A percentile compares a stretch with the other conserved stretches of the same genome.
phyloP scores from a whole-genome alignment of 257 asterid genomes.

The Euphrasia confusa region DNA sequence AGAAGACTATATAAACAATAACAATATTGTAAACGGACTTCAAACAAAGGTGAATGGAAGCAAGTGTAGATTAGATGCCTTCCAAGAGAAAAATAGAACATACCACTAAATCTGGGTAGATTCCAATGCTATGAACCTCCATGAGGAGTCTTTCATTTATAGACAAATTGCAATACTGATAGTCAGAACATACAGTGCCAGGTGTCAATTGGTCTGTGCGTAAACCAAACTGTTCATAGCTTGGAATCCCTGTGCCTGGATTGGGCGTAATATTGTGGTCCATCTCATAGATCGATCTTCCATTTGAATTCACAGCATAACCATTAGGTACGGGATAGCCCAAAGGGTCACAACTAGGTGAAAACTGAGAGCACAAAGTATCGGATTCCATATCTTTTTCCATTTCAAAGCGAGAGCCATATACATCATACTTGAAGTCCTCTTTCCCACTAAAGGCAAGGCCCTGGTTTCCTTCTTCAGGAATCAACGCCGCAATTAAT shows the following conservation, averaged over 20 bases:
- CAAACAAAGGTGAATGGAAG: constrained; percentile 20
- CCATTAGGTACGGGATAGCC: constrained; percentile 51
- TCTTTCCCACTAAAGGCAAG: constrained; percentile 42
- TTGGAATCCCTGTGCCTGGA: constrained; percentile 35
- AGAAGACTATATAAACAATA: constrained; percentile 25
- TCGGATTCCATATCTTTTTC: constrained; percentile 50
- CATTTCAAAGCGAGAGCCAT: constrained; percentile 48
- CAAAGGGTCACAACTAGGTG: constrained; percentile 39
- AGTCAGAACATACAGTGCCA: constrained; percentile 46
- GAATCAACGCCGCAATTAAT: constrained; percentile 72
- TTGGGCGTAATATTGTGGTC: constrained; percentile 35
- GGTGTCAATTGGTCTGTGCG: constrained; percentile 40
- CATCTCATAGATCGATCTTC: constrained; percentile 42
- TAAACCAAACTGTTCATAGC: constrained; percentile 45
- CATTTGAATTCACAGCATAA: constrained; percentile 38
- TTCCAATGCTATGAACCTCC: constrained; percentile 76
- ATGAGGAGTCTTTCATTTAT: constrained; percentile 61
- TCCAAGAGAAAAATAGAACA: constrained; percentile 27
- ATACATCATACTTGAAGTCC: constrained; percentile 38
- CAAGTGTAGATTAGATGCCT: constrained; percentile 22
- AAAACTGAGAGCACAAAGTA: constrained; percentile 33
- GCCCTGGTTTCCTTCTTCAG: constrained; percentile 59
- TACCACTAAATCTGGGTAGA: constrained; percentile 78
- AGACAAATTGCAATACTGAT: constrained; percentile 61
- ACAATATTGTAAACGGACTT: constrained; percentile 20